Conservation (phyloP, 2,329 filamentous ascomycete genomes). For the Aurifilum marmelostoma region DNA sequence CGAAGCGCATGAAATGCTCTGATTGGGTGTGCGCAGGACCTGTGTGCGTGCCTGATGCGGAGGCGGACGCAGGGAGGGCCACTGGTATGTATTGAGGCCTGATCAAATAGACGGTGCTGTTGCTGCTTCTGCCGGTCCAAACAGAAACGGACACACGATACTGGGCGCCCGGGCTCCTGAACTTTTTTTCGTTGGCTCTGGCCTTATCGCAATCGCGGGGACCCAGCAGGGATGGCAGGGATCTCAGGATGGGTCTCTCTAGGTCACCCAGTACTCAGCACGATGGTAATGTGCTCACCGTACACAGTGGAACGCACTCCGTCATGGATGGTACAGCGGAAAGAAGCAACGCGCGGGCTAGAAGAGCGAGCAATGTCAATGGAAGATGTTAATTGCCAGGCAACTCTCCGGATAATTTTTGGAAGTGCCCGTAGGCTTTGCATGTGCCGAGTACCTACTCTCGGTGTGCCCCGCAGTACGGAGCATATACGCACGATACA, state of each 20-base stretch:
- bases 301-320: background rate
- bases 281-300: too few relatives aligned
- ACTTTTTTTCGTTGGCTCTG: constrained; percentile 20
- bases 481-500: background rate
- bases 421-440: background rate
- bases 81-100: constrained; percentile 25
- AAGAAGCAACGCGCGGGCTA: too few relatives aligned
- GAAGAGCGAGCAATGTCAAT: background rate
- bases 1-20: constrained; percentile 16
- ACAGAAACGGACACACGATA: constrained; percentile 10
- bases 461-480: background rate
- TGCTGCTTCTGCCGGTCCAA: constrained; percentile 14
- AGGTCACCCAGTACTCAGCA: background rate
- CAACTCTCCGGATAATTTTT: background rate
- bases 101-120: constrained; percentile 14
- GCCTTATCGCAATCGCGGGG: constrained; percentile 25
- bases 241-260: background rate
- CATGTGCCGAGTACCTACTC: too few relatives aligned
- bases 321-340: background rate
- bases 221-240: constrained; percentile 19
- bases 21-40: constrained; percentile 25
- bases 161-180: constrained; percentile 9
- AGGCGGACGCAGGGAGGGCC: constrained; percentile 17
- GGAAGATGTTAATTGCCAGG: background rate
- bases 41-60: background rate